Evolutionary conservation across 1,284 basidiomycete genomes (phyloP), one percentile per base, ranked within the genome.

Genomic region (Fomitopsis schrenkii): DNA sequence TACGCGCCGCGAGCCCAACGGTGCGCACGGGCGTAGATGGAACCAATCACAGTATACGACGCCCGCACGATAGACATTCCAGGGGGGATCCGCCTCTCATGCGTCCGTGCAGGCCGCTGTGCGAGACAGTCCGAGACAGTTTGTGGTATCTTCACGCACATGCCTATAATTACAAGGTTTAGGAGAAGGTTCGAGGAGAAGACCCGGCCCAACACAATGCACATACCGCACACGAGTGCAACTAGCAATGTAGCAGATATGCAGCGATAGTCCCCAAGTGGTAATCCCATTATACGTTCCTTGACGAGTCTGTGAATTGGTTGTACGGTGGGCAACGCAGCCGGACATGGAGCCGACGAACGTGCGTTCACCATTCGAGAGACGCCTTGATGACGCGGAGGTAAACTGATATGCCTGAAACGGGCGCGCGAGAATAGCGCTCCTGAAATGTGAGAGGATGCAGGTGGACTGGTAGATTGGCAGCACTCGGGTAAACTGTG

Each of bases 11-110:
- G 28, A 17, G 48, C 30, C 12, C 28, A 33, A 4, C 14, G 15
- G 28, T 50, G 44, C 53, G 59, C 53, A 59, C 59, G 53, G 33
- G 38, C 44, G 59, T 60, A 30, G 30, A 45, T 26, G 35, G 54
- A 33, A 42, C 59, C 59, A 60, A 60, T 60, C 59, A 55, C 26
- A 12, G 30, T 6, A 19, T 17, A 38, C 40, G 53, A 22, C 35
- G 53, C 35, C 35, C 53, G 36, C 19, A 8, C 36, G 40, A 12
- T 17, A 26, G 40, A 19, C 53, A n/a, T 28, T 54, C 53, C 19
- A 40, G 53, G 53, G 53, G 53, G 28, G 17, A 55, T 55, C 26
- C 17, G 40, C n/a, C 53, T 41, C 33, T 17, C 33, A 55, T 28
- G 36, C 15, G 35, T 15, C 53, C 33, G 30, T 33, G 30, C 44